Evolutionary conservation across 1,284 basidiomycete species (phyloP).

Genomic region (Kwoniella shivajii): DNA sequence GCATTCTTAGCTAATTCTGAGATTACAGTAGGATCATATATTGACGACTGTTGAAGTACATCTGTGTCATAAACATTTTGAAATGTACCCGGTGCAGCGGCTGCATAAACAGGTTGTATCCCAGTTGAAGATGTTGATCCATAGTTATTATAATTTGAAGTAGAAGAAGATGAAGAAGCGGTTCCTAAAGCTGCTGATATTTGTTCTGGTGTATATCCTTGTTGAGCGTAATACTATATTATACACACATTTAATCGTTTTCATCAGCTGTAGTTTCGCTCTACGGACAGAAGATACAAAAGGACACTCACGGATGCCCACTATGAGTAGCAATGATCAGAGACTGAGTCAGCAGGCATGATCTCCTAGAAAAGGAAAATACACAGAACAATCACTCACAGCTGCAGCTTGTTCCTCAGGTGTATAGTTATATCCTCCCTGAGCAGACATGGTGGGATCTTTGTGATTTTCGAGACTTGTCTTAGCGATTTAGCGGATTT

Average conservation of each 20-base stretch:
- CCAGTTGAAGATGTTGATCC: slow-evolving; percentile 2
- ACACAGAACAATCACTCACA: slow-evolving; percentile 27
- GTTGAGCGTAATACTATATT: slow-evolving; percentile 52
- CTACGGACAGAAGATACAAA: neutral
- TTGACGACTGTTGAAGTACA: slow-evolving; percentile 33
- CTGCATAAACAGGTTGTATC: neutral
- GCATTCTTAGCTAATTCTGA: slow-evolving; percentile 16
- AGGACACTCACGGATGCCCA: slow-evolving; percentile 44
- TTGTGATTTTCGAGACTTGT: neutral
- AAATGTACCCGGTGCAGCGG: slow-evolving; percentile 21
- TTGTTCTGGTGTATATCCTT: slow-evolving; percentile 45
- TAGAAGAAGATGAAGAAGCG: slow-evolving; percentile 14
- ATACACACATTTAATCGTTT: neutral
- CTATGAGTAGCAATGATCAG: slow-evolving; percentile 19
- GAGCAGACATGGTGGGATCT: slow-evolving; percentile 16
- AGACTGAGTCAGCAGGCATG: neutral
- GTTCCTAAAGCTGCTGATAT: slow-evolving; percentile 30
- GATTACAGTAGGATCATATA: slow-evolving; percentile 30
- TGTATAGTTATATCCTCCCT: slow-evolving; percentile 23
- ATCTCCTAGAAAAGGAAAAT: neutral
- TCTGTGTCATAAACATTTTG: slow-evolving; percentile 36
- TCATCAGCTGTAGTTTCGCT: neutral
- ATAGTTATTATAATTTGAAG: slow-evolving; percentile 12
- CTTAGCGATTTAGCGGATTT: neutral
- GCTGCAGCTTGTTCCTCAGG: slow-evolving; percentile 44